These are phyloP conservation scores for Juglanconis juglandina DNA, from an alignment of 2,329 filamentous ascomycete species.

Conservation along the genomic window DNA sequence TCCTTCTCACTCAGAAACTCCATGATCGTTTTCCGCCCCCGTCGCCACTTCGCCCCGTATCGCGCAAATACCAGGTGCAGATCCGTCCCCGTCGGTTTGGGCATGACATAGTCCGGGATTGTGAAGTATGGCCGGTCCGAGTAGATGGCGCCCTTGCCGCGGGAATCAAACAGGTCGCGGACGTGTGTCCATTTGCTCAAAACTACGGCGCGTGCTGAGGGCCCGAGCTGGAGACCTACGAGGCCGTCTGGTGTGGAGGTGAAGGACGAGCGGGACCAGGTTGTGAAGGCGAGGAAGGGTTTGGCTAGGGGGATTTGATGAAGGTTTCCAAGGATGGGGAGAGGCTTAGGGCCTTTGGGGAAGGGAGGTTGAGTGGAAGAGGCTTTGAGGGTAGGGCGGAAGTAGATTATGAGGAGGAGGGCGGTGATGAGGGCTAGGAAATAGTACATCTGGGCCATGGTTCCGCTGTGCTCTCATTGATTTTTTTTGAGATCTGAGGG, in stretches of 20 bases:
- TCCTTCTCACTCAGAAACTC: constrained; percentile 20
- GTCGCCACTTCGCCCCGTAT: constrained; percentile 22
- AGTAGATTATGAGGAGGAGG: background rate
- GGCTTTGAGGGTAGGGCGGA: background rate
- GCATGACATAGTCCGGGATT: constrained; percentile 18
- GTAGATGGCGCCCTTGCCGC: constrained; percentile 21
- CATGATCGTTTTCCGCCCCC: constrained; percentile 19
- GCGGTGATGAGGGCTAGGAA: background rate
- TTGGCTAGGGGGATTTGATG: constrained; percentile 22
- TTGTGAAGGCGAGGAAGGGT: constrained; percentile 19
- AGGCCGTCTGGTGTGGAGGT: constrained; percentile 17
- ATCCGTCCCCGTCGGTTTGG: constrained; percentile 16
- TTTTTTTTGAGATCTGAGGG: too few relatives aligned
- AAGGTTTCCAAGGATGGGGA: constrained; percentile 23
- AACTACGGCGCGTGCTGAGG: constrained; percentile 19
- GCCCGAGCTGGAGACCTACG: constrained; percentile 21
- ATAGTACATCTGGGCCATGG: background rate
- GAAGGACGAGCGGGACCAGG: constrained; percentile 18
- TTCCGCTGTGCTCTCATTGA: background rate
- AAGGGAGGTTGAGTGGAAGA: constrained; percentile 6
- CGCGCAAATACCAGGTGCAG: constrained; percentile 20
- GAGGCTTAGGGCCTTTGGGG: constrained; percentile 21
- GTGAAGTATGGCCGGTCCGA: constrained; percentile 20
- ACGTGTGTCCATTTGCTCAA: constrained; percentile 22
- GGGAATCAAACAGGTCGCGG: constrained; percentile 23